Base-by-base conservation (phyloP, 2,329 filamentous ascomycete species). In the Didymella exigua region DNA sequence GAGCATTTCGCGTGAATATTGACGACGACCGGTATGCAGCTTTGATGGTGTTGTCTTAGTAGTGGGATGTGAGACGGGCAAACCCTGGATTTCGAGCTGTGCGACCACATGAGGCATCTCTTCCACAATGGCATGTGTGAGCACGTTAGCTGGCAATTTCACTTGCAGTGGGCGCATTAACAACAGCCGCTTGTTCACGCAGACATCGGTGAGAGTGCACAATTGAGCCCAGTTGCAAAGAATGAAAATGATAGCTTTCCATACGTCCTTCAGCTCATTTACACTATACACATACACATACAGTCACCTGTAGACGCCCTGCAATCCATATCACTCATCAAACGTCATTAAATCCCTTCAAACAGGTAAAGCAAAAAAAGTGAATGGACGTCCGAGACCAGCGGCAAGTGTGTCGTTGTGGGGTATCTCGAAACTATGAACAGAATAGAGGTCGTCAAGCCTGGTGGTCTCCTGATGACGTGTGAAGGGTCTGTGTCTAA, bases 321-420 rank as follows among this genome's bases (percentile, higher is more conserved):
- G 16, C 21, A 38, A 30, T 19, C 19, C 6, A 14, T 13, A 27
- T 31, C 26, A 8, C 18, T 30, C 31, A n/a, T 40, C 31, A 6
- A 46, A 31, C 13, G n/a, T 46, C 52, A 47, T 46, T 29, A 46
- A 41, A 38, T 55, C 36, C 34, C 52, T 13, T 46, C 45, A 55
- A 54, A 33, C 36, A 16, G 18, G 42, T 16, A 33, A 21, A 34
- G 11, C 26, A 37, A 51, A 62, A 61, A 44, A 62, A 70, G 58
- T 60, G 69, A 71, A 69, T 51, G 66, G 62, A 71, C 66, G 68
- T 71, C 66, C 69, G 68, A 71, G 60, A 56, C 68, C 69, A 69
- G 68, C 67, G 61, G 63, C 54, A 52, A 50, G 36, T 44, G 19
- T 24, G 27, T 40, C 29, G 26, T 56, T 54, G 60, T 58, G 57